A percentile compares a stretch with the other conserved stretches of the same genome.
Conservation (phyloP, 2,329 filamentous ascomycete genomes). For the Colletotrichum tabaci region DNA sequence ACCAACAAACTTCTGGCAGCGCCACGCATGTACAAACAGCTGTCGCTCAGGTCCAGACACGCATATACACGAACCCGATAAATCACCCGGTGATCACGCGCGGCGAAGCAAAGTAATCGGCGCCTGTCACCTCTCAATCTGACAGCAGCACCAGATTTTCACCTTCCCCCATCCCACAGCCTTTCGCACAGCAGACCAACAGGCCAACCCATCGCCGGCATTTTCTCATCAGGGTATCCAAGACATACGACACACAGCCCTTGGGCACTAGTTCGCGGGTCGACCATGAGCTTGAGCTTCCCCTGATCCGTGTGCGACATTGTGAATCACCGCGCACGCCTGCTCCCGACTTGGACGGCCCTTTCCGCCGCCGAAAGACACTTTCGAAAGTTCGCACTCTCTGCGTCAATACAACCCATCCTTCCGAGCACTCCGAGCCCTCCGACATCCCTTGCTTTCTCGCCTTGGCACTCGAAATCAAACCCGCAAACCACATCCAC, state of each 20-base stretch:
- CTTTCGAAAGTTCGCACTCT: too few species aligned
- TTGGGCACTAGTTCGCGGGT: constrained; percentile 5
- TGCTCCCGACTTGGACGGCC: neutral
- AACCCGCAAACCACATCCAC: neutral
- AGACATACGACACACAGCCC: constrained; percentile 23
- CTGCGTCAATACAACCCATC: neutral
- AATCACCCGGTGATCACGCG: constrained; percentile 20
- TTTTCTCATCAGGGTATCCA: constrained; percentile 1
- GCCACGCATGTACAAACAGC: constrained; percentile 23
- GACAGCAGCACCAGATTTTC: constrained; percentile 11
- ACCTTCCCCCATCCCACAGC: constrained; percentile 13
- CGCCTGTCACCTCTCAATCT: neutral
- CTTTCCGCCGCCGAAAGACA: constrained; percentile 4
- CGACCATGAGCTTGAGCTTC: constrained; percentile 37
- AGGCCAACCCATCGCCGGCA: neutral
- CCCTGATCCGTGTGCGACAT: constrained; percentile 30
- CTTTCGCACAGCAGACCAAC: constrained; percentile 17
- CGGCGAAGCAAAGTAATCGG: constrained; percentile 15
- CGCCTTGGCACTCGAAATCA: neutral
- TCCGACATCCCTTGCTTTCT: constrained; percentile 3
- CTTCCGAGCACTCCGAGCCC: neutral
- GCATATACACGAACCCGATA: neutral
- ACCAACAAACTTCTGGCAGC: neutral
- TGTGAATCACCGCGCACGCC: constrained; percentile 30
- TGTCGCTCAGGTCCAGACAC: neutral